Conservation (phyloP, 2,329 filamentous ascomycete species). For the Cladosporium cucumerinum region DNA sequence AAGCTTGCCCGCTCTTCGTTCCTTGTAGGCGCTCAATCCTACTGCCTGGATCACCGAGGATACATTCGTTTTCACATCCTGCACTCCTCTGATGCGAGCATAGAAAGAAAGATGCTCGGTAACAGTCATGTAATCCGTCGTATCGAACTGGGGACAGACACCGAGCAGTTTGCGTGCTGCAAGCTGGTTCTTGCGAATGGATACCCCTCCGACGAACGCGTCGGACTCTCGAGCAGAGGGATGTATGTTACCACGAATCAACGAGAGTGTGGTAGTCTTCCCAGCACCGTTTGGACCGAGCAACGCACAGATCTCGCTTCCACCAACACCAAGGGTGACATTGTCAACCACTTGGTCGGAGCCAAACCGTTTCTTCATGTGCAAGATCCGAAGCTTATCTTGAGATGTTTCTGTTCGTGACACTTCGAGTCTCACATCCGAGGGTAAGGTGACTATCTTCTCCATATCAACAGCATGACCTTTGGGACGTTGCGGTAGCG, state of each 20-base stretch:
- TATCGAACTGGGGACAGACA: slow-evolving; percentile 72
- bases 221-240: slow-evolving; percentile 69
- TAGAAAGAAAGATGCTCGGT: slow-evolving; percentile 82
- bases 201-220: slow-evolving; percentile 71
- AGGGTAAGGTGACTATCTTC: background rate
- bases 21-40: slow-evolving; percentile 64
- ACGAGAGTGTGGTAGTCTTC: slow-evolving; percentile 80
- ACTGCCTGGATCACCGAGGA: slow-evolving; percentile 69
- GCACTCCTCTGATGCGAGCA: slow-evolving; percentile 72
- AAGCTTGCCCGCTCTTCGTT: slow-evolving; percentile 71
- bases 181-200: slow-evolving; percentile 66
- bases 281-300: slow-evolving; percentile 86
- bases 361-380: slow-evolving; percentile 75
- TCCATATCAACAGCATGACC: background rate
- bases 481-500: background rate
- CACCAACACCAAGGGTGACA: slow-evolving; percentile 73
- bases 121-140: slow-evolving; percentile 79
- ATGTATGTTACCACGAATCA: slow-evolving; percentile 78
- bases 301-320: slow-evolving; percentile 78
- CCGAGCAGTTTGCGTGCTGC: slow-evolving; percentile 71
- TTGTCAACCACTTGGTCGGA: slow-evolving; percentile 75
- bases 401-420: slow-evolving; percentile 45
- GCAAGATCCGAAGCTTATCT: slow-evolving; percentile 69
- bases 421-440: slow-evolving; percentile 59
- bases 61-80: slow-evolving; percentile 71